Evolutionary conservation across 805 yeast genomes (phyloP).

Genomic region (Kuraishia cidri): DNA sequence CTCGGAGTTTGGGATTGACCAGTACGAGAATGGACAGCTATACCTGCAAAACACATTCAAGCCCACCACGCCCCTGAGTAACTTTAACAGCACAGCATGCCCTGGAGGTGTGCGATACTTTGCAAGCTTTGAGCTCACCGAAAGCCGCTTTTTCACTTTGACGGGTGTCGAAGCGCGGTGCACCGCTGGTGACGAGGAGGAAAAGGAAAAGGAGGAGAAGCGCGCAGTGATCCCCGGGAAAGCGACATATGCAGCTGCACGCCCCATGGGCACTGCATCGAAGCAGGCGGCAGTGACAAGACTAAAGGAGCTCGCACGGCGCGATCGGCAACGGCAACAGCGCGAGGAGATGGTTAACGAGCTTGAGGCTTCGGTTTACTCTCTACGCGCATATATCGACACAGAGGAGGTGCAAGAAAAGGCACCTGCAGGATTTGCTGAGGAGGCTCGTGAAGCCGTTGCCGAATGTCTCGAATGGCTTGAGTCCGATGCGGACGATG

Average conservation of each 20-base stretch:
- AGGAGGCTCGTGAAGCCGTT: slow-evolving; percentile 25
- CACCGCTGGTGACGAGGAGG: slow-evolving; percentile 8
- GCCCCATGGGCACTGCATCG: slow-evolving; percentile 38
- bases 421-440: slow-evolving; percentile 29
- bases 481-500: slow-evolving; percentile 57
- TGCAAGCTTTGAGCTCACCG: slow-evolving; percentile 35
- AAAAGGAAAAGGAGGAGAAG: slow-evolving; percentile 7
- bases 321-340: slow-evolving; percentile 45
- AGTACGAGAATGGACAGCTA: slow-evolving; percentile 29
- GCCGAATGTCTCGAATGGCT: slow-evolving; percentile 63
- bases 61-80: slow-evolving; percentile 2
- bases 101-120: slow-evolving; percentile 22
- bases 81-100: slow-evolving; percentile 28
- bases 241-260: slow-evolving; percentile 24
- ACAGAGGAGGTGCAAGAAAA: slow-evolving; percentile 37
- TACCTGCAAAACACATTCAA: slow-evolving; percentile 12
- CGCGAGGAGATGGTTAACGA: slow-evolving; percentile 55
- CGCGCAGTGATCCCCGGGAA: slow-evolving; percentile 9
- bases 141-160: slow-evolving; percentile 41
- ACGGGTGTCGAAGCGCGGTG: slow-evolving; percentile 37
- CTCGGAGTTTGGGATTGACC: slow-evolving; percentile 11
- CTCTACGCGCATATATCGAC: slow-evolving; percentile 50
- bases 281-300: slow-evolving; percentile 36
- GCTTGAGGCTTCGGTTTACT: slow-evolving; percentile 69
- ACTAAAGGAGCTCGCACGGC: slow-evolving; percentile 39